Evolutionary conservation across 345 rosid species (phyloP), one percentile per base, ranked within the genome.

Genomic region (Schrenkiella parvula): DNA sequence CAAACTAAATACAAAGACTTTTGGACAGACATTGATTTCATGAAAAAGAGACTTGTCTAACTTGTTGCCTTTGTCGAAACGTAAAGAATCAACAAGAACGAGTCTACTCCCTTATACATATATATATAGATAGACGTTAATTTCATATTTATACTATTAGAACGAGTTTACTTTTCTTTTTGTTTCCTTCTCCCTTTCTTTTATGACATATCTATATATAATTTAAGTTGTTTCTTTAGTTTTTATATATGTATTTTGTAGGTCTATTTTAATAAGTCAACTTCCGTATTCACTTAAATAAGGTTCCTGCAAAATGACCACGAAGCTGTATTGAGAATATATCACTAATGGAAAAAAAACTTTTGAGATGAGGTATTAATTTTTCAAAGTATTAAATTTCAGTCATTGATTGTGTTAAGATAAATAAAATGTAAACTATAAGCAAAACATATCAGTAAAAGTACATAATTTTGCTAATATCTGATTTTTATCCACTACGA

Each of bases 231-330:
- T 10, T 28, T 43, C 2, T 14, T 66, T 35, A 47, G 12, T 21
- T 5, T 14, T 3, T 47, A 1, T 32, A 12, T 72, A 11, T 69
- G 2, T 25, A 1, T 4, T 55, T 23, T 5, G 5, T 38, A 38
- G 2, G 22, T 58, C 57, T 21, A 47, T 46, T 42, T 58, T 26
- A 23, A 5, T 29, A 50, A 38, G 62, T 3, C 47, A 38, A 35
- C 73, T 39, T 74, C 54, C 68, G 31, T 39, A 21, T 35, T 25
- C 59, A 66, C 52, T 56, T 65, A 15, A 52, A 13, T 29, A 41
- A 31, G 67, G 55, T 50, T 51, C 68, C 73, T 74, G 78, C 44
- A 66, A 74, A 57, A 58, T 48, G 37, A 66, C 55, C 42, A 66
- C 35, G 54, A 14, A 35, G 12, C 1, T 25, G 50, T 55, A 52